Evolutionary conservation across 257 asterid genomes (phyloP).

Genomic region (Penstemon barbatus): DNA sequence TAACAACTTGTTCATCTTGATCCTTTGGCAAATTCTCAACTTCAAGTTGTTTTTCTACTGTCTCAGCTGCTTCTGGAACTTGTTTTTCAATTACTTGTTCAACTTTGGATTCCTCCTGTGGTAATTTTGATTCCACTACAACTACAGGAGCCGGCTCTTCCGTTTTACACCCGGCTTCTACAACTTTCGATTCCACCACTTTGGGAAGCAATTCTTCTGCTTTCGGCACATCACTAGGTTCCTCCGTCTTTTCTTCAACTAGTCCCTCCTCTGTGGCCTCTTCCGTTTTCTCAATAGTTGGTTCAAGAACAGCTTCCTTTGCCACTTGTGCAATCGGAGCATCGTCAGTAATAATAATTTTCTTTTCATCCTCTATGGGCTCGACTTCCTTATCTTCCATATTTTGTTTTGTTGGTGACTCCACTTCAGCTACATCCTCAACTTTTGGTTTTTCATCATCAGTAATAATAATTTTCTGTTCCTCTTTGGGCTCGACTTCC

Average conservation of each 20-base stretch:
- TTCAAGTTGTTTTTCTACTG: constrained; percentile 28
- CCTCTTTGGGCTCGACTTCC: constrained; percentile 25
- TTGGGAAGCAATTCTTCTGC: constrained; percentile 29
- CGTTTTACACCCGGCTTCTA: constrained; percentile 27
- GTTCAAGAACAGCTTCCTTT: constrained; percentile 29
- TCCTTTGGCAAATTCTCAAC: constrained; percentile 28
- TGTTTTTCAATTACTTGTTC: constrained; percentile 31
- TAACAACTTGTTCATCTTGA: constrained; percentile 30
- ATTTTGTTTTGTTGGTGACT: constrained; percentile 1
- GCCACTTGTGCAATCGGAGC: constrained; percentile 25
- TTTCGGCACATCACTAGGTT: neutral
- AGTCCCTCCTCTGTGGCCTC: constrained; percentile 31
- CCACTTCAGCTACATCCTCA: no score
- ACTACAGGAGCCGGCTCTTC: constrained; percentile 33
- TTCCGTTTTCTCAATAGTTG: constrained; percentile 19
- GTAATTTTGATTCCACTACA: constrained; percentile 37
- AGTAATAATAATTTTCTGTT: neutral
- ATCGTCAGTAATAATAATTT: constrained; percentile 27
- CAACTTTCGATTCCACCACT: constrained; percentile 27
- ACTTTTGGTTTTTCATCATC: no score
- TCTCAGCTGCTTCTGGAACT: constrained; percentile 32
- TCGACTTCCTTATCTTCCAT: constrained; percentile 42
- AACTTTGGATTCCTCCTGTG: constrained; percentile 27
- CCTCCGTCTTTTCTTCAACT: constrained; percentile 26
- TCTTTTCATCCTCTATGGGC: constrained; percentile 28